phyloP scores from a whole-genome alignment of 2,329 filamentous ascomycete genomes.

The Verticillium nubilum region DNA sequence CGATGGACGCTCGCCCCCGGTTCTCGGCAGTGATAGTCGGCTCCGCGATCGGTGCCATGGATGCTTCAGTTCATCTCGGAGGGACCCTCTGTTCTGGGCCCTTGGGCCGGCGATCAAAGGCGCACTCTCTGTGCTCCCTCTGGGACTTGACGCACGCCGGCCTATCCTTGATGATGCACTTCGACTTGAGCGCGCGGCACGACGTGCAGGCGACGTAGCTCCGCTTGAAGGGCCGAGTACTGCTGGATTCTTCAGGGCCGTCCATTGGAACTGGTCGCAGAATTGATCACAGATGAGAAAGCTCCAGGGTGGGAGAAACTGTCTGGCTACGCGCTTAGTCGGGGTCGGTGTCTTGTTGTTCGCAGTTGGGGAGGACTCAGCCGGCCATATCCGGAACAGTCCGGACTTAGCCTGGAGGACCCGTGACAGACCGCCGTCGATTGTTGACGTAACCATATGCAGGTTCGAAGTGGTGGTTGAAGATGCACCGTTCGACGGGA shows the following conservation, averaged over 20 bases:
- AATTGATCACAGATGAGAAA: background rate
- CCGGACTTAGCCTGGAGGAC: background rate
- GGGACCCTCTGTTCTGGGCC: conserved; percentile 6
- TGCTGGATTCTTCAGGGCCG: background rate
- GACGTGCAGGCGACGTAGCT: conserved; percentile 9
- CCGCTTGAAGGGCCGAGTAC: conserved; percentile 5
- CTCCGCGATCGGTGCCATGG: background rate
- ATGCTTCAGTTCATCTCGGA: conserved; percentile 3
- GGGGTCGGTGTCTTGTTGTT: background rate
- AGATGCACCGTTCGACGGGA: too few relatives aligned
- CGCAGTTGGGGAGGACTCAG: background rate
- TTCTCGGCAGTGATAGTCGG: background rate
- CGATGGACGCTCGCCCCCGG: background rate
- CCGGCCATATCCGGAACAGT: background rate
- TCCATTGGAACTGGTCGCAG: background rate
- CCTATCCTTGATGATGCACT: conserved; percentile 8
- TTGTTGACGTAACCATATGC: too few relatives aligned
- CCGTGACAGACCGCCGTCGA: too few relatives aligned
- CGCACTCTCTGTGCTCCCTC: conserved; percentile 10
- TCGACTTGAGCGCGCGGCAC: conserved; percentile 8
- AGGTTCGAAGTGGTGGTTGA: too few relatives aligned
- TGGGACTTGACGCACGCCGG: conserved; percentile 9
- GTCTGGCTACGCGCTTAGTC: background rate
- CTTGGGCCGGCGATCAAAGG: conserved; percentile 5
- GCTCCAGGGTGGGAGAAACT: background rate